A percentile compares a stretch with the other conserved stretches of the same genome.
Evolutionary conservation across 2,329 filamentous ascomycete species (phyloP).

Genomic region (Aspergillus viridinutans): DNA sequence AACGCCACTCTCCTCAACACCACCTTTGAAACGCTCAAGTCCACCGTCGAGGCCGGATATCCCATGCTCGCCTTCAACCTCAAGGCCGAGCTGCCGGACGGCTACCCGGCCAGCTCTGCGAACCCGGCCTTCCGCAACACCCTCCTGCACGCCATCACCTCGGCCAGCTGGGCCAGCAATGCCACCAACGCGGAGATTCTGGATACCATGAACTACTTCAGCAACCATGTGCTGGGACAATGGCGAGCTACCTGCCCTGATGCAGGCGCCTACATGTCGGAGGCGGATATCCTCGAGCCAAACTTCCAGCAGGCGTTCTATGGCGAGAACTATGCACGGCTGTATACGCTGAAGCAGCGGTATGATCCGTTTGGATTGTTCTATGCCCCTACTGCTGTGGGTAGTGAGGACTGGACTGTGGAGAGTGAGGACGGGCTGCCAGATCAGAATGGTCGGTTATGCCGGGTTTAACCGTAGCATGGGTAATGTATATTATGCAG

Average conservation of each 20-base stretch:
- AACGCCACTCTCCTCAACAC: conserved; percentile 20
- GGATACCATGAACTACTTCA: conserved; percentile 18
- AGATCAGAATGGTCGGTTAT: conserved; percentile 41
- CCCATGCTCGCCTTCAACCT: conserved; percentile 31
- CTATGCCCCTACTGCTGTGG: conserved; percentile 49
- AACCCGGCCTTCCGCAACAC: conserved; percentile 24
- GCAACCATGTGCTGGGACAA: conserved; percentile 14
- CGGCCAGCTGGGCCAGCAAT: conserved; percentile 18
- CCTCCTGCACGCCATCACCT: conserved; percentile 24
- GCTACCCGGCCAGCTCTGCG: conserved; percentile 14
- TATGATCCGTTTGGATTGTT: conserved; percentile 50
- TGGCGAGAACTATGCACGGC: conserved; percentile 22
- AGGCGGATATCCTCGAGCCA: conserved; percentile 45
- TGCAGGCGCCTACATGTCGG: conserved; percentile 39
- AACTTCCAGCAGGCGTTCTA: conserved; percentile 30
- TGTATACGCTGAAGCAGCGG: conserved; percentile 45
- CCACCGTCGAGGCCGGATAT: conserved; percentile 23
- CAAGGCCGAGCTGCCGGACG: conserved; percentile 21
- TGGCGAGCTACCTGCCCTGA: conserved; percentile 25
- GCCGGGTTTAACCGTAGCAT: conserved; percentile 16
- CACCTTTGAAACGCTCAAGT: conserved; percentile 24
- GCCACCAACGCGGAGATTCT: conserved; percentile 36
- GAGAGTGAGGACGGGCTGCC: conserved; percentile 26
- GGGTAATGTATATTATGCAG: not conserved
- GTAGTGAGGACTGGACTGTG: conserved; percentile 50